phyloP scores from a whole-genome alignment of 768 basidiomycete genomes.

The Krasilnikovozyma curviuscula region DNA sequence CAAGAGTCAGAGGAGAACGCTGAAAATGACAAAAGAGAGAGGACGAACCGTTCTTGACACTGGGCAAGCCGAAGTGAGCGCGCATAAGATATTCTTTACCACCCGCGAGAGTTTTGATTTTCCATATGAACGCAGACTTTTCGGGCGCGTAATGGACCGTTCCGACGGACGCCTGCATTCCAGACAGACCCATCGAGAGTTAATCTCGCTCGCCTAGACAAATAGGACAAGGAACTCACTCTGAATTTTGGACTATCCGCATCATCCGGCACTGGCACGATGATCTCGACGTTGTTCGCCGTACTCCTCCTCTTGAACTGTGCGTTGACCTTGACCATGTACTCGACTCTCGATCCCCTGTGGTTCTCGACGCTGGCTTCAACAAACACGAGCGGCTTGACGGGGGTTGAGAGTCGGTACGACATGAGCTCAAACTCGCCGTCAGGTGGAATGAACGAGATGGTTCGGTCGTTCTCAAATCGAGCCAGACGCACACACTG shows the following conservation, averaged over 20 bases:
- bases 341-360: conserved; percentile 75
- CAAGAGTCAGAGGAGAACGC: not conserved
- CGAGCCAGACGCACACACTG: conserved; percentile 93
- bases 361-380: conserved; percentile 93
- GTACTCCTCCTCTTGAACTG: conserved; percentile 94
- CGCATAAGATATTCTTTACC: conserved; percentile 94
- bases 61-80: conserved; percentile 90
- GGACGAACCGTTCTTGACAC: conserved; percentile 64
- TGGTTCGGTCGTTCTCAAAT: conserved; percentile 97
- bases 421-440: conserved; percentile 98
- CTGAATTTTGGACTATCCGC: conserved; percentile 95
- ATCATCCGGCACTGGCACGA: conserved; percentile 96
- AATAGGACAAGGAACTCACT: conserved; percentile 32
- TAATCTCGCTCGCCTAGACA: not conserved
- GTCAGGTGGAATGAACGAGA: conserved; percentile 96
- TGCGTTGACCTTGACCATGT: conserved; percentile 44
- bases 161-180: conserved; percentile 65
- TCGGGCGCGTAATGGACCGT: conserved; percentile 94
- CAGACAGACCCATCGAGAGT: not conserved
- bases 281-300: conserved; percentile 96
- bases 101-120: conserved; percentile 93
- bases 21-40: not conserved
- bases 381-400: conserved; percentile 93
- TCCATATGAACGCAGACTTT: conserved; percentile 97
- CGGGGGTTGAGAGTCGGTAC: conserved; percentile 85